phyloP scores from a whole-genome alignment of 257 asterid species.

The Craterostigma plantagineum region DNA sequence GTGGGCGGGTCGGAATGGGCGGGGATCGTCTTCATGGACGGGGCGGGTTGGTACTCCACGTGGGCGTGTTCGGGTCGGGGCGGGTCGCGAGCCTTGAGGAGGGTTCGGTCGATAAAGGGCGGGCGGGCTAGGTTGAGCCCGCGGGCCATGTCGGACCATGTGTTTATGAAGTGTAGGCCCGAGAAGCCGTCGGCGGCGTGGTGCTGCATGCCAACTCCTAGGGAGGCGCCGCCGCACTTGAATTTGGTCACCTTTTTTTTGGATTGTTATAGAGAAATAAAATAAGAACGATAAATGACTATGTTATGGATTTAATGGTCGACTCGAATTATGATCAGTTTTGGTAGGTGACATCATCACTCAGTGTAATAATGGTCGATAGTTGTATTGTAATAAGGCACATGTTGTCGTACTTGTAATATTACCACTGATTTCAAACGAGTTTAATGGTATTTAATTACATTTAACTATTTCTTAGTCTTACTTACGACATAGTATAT shows the following conservation, averaged over 20 bases:
- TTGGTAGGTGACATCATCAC: no score
- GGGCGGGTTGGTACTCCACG: conserved; percentile 87
- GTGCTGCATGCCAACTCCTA: conserved; percentile 96
- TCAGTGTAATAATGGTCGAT: no score
- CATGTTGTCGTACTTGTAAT: no score
- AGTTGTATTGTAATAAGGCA: no score
- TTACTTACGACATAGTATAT: no score
- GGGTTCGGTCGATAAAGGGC: conserved; percentile 81
- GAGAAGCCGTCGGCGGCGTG: conserved; percentile 90
- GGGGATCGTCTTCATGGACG: conserved; percentile 25
- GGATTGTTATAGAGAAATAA: no score
- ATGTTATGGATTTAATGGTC: no score
- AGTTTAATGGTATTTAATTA: no score
- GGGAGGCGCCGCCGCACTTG: conserved; percentile 91
- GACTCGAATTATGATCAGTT: no score
- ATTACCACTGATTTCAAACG: no score
- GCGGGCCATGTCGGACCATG: conserved; percentile 97
- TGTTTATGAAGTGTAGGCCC: conserved; percentile 90
- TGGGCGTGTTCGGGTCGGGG: conserved; percentile 72
- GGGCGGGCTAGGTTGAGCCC: conserved; percentile 49
- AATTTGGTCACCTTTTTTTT: conserved; percentile 46
- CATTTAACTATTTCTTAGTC: no score
- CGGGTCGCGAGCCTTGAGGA: conserved; percentile 70
- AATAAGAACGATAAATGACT: no score
- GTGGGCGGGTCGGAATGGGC: conserved; percentile 13